Base-by-base conservation (phyloP, 768 basidiomycete species). In the Sarcomyxa edulis region DNA sequence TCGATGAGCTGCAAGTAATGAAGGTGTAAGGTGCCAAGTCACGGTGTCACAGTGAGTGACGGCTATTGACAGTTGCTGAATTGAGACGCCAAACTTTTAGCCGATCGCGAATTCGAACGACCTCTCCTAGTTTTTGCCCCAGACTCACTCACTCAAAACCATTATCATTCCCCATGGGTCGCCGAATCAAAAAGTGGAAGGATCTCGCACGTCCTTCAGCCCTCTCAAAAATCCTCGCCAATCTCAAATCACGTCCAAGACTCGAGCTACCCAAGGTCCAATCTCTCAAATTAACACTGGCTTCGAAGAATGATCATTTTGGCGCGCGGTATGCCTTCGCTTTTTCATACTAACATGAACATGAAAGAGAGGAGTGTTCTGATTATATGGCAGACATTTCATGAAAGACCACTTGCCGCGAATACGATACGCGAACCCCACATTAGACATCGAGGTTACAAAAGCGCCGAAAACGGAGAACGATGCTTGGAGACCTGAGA, bases 321-420 rank as follows among this genome's bases (percentile, higher is more conserved):
- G 84, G 83, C 46, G 82, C 84, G 19, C 70, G 82, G 86, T 85
- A 39, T 48, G 75, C 54, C 37, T 34, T 7, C 3, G 29, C 19
- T 22, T 23, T 14, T 40, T 37, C 19, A 33, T 23, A 12, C 16
- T 27, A 28, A 14, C 14, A 14, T 22, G 7, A 16, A 22, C 35
- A 20, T 42, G 18, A 48, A 11, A 33, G 9, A 24, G 16, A 23
- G 18, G 43, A 20, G 18, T 20, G 20, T 1, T 29, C 12, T 21
- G 18, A 21, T 24, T 28, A n/a, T 11, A 19, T 14, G 5, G 33
- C 42, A 87, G 88, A 31, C 79, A 87, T 64, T 90, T 91, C 46
- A 70, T 84, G 26, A 85, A 84, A 52, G 78, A 90, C 27, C 71
- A 84, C n/a, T 61, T 91, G 0, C 84, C 84, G 1, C 69, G 84